Evolutionary conservation across 441 rosid genomes (phyloP).

Genomic region (Adansonia gregorii): DNA sequence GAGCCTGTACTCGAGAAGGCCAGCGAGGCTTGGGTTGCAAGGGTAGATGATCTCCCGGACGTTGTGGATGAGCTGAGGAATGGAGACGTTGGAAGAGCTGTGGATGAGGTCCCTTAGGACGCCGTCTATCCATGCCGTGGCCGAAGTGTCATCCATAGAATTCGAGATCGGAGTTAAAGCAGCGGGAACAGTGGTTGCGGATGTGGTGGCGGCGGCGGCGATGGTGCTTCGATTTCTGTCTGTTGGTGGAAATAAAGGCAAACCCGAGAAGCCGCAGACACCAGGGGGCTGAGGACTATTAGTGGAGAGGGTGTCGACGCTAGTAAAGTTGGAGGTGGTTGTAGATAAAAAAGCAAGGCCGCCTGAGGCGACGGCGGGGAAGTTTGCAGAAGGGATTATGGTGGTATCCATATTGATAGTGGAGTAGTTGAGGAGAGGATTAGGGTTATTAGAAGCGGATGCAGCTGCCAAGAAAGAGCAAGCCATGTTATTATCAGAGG

Average conservation of each 20-base stretch:
- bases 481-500: slow-evolving; percentile 14
- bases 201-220: neutral
- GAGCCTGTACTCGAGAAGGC: slow-evolving; percentile 80
- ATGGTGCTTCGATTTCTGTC: slow-evolving; percentile 40
- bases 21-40: slow-evolving; percentile 88
- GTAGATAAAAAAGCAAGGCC: slow-evolving; percentile 41
- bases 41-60: slow-evolving; percentile 92
- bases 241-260: slow-evolving; percentile 88
- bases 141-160: slow-evolving; percentile 67
- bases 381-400: slow-evolving; percentile 44
- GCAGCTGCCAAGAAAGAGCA: slow-evolving; percentile 22
- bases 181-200: neutral
- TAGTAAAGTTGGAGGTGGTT: slow-evolving; percentile 40
- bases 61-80: slow-evolving; percentile 94
- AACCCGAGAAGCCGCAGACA: slow-evolving; percentile 91
- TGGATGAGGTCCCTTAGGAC: slow-evolving; percentile 85
- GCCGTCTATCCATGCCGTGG: slow-evolving; percentile 83
- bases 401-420: slow-evolving; percentile 32
- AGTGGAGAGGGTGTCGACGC: slow-evolving; percentile 30
- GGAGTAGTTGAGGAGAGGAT: slow-evolving; percentile 62
- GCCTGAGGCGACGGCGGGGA: slow-evolving; percentile 28
- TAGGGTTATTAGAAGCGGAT: slow-evolving; percentile 30
- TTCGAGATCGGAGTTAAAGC: slow-evolving; percentile 32
- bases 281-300: slow-evolving; percentile 52
- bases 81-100: slow-evolving; percentile 69